phyloP scores from a whole-genome alignment of 179 eudicot genomes.

The Vitellaria paradoxa region DNA sequence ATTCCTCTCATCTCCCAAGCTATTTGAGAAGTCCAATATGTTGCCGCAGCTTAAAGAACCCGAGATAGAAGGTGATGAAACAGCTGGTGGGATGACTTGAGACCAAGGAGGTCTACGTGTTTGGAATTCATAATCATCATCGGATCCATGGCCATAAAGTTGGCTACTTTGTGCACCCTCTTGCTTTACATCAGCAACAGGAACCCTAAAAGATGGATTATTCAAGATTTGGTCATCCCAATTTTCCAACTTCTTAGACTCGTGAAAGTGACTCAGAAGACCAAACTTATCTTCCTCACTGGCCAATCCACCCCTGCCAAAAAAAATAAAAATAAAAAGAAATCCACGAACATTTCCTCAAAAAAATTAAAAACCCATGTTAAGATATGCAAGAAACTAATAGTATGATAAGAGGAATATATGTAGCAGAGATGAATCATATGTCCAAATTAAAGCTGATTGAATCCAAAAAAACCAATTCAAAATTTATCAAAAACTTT shows the following conservation, averaged over 20 bases:
- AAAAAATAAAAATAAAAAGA: neutral
- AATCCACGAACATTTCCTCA: neutral
- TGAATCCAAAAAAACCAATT: neutral
- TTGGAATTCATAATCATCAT: constrained; percentile 30
- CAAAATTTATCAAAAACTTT: neutral
- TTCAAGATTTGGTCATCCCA: constrained; percentile 29
- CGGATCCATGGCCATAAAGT: constrained; percentile 24
- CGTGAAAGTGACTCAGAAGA: constrained; percentile 28
- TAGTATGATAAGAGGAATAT: neutral
- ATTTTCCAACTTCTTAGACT: constrained; percentile 32
- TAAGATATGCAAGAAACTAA: neutral
- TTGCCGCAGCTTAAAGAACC: constrained; percentile 30
- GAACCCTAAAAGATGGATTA: constrained; percentile 29
- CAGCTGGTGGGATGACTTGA: constrained; percentile 33
- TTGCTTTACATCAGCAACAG: constrained; percentile 42
- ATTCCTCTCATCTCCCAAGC: constrained; percentile 24
- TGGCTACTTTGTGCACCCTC: constrained; percentile 29
- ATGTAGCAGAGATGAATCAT: neutral
- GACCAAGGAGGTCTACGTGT: constrained; percentile 41
- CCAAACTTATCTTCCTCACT: constrained; percentile 49
- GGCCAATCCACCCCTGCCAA: constrained; percentile 48
- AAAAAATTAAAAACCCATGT: neutral
- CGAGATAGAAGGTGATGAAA: constrained; percentile 66
- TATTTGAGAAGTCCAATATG: constrained; percentile 62
- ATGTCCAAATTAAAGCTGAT: neutral